Conservation (phyloP, 2,329 filamentous ascomycete genomes). For the Sporothrix pseudoabietina region DNA sequence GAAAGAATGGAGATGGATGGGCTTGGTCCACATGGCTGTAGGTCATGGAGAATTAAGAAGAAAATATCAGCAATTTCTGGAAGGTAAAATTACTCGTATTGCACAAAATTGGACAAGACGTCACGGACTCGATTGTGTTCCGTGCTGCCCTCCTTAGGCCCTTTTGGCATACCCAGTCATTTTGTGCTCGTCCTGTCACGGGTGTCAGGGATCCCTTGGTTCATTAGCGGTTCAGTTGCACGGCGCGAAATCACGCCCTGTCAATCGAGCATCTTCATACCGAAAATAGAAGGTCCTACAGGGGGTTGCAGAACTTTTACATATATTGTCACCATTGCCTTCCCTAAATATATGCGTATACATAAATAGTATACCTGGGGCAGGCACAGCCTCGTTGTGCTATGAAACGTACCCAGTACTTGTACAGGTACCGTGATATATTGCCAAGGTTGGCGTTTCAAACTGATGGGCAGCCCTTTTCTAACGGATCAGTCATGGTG, state of each 20-base stretch:
- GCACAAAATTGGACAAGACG: slow-evolving; percentile 5
- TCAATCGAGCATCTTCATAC: background rate
- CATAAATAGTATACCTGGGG: background rate
- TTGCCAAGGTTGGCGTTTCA: slow-evolving; percentile 21
- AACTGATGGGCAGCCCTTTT: background rate
- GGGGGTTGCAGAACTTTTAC: background rate
- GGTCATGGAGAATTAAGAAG: background rate
- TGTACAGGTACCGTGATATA: background rate
- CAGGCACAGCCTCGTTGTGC: slow-evolving; percentile 13
- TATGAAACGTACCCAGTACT: background rate
- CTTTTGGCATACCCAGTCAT: background rate
- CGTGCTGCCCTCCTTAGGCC: slow-evolving; percentile 6
- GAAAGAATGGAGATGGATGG: background rate
- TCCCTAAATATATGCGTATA: background rate
- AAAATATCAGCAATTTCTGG: background rate
- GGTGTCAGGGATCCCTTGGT: slow-evolving; percentile 1
- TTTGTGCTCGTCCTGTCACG: background rate
- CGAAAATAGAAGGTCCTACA: background rate
- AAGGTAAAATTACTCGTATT: background rate
- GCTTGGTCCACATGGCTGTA: slow-evolving; percentile 3
- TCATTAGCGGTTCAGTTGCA: background rate
- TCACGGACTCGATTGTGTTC: slow-evolving; percentile 17
- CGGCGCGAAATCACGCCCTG: background rate
- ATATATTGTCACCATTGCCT: background rate
- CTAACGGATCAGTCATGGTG: background rate